Conservation (phyloP, 1,284 basidiomycete species). For the Singerocomus rubriflavus region DNA sequence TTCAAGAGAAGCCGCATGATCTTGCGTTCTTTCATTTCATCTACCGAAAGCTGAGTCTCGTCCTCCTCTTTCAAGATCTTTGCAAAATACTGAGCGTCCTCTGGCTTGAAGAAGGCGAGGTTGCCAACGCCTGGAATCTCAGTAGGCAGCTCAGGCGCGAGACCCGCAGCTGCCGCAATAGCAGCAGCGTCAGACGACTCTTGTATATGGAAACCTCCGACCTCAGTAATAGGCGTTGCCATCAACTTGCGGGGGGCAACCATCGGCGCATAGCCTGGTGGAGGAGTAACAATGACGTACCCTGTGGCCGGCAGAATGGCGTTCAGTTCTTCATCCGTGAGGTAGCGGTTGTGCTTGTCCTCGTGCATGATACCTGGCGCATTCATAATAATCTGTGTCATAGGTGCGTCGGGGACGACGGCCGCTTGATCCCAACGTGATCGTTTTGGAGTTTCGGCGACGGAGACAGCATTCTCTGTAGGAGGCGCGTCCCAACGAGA, state of each 20-base stretch:
- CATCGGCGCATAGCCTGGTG: conserved; percentile 88
- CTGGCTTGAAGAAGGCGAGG: conserved; percentile 96
- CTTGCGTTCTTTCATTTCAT: conserved; percentile 99
- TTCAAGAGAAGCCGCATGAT: conserved; percentile 99
- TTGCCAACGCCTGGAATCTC: conserved; percentile 98
- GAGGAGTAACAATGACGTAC: conserved; percentile 91
- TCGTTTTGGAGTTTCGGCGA: conserved; percentile 67
- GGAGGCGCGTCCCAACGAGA: conserved; percentile 95
- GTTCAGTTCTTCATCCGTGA: conserved; percentile 95
- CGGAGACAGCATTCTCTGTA: conserved; percentile 49
- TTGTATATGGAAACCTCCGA: conserved; percentile 93
- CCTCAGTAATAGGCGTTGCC: conserved; percentile 68
- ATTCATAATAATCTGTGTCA: conserved; percentile 82
- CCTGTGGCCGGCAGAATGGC: conserved; percentile 84
- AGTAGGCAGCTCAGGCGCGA: conserved; percentile 94
- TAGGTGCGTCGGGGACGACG: conserved; percentile 53
- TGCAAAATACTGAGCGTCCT: conserved; percentile 97
- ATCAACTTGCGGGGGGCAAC: conserved; percentile 79
- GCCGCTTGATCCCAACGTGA: conserved; percentile 97
- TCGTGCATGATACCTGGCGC: conserved; percentile 79
- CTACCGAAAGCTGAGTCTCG: conserved; percentile 92
- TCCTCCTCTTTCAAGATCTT: conserved; percentile 96
- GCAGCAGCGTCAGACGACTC: conserved; percentile 89
- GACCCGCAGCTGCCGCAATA: conserved; percentile 83
- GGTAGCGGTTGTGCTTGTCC: conserved; percentile 92